These are phyloP conservation scores for Podaxis rugospora DNA, from an alignment of 768 basidiomycete genomes.

Conservation along the genomic window DNA sequence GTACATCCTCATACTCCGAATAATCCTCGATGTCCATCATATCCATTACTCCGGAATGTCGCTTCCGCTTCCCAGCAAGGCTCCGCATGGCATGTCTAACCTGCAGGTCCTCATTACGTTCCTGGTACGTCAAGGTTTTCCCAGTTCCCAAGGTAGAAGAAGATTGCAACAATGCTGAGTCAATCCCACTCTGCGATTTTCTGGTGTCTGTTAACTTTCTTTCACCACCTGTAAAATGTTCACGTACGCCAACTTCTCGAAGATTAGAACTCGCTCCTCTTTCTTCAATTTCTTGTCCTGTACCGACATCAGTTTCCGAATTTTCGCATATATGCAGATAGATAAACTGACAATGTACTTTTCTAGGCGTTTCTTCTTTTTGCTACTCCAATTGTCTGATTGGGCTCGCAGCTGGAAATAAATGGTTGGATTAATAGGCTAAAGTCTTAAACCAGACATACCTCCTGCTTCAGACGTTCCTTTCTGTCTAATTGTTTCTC, in stretches of 20 bases:
- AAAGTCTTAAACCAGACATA: conserved; percentile 19
- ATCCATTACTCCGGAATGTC: conserved; percentile 33
- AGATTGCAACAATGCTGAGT: conserved; percentile 60
- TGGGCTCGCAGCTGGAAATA: conserved; percentile 39
- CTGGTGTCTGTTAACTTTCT: conserved; percentile 2
- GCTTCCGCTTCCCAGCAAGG: conserved; percentile 44
- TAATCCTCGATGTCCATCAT: conserved; percentile 31
- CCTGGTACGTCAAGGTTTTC: conserved; percentile 53
- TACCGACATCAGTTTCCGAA: conserved; percentile 5
- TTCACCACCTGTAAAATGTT: background rate
- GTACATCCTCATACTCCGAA: conserved; percentile 24
- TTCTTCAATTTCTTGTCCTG: conserved; percentile 92
- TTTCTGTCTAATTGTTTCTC: conserved; percentile 57
- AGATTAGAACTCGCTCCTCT: conserved; percentile 72
- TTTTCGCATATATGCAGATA: background rate
- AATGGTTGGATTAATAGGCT: background rate
- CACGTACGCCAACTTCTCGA: conserved; percentile 79
- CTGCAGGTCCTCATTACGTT: conserved; percentile 56
- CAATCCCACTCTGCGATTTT: conserved; percentile 22
- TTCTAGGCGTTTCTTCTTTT: conserved; percentile 87
- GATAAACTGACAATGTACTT: conserved; percentile 75
- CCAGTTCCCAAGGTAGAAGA: conserved; percentile 85
- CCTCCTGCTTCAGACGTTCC: conserved; percentile 60
- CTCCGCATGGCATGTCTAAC: conserved; percentile 50
- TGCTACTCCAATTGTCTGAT: conserved; percentile 70